These are phyloP conservation scores for Fusarium agapanthi DNA, from an alignment of 2,329 filamentous ascomycete genomes.

Conservation along the genomic window DNA sequence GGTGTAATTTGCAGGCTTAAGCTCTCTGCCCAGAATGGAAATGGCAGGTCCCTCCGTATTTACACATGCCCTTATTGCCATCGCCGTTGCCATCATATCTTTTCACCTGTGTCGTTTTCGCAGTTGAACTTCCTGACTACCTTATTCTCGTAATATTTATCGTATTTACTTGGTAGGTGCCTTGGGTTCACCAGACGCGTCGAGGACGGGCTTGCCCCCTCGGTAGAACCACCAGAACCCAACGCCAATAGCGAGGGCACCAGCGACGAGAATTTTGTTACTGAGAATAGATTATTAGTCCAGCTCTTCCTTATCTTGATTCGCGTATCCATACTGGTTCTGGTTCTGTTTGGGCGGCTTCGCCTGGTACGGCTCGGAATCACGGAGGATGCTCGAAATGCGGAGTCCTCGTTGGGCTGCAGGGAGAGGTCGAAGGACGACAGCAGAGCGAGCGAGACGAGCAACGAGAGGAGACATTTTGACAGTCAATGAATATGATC, in stretches of 20 bases:
- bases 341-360: constrained; percentile 20
- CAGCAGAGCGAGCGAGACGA: constrained; percentile 17
- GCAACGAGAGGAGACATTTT: constrained; percentile 18
- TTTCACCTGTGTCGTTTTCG: neutral
- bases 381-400: constrained; percentile 26
- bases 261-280: constrained; percentile 27
- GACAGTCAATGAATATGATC: neutral
- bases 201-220: constrained; percentile 24
- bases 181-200: constrained; percentile 16
- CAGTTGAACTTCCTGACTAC: neutral
- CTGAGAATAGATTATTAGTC: constrained; percentile 1
- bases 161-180: constrained; percentile 20
- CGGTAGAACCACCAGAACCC: constrained; percentile 32
- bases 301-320: accelerated
- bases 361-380: constrained; percentile 25
- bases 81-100: neutral
- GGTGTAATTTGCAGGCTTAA: neutral
- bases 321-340: constrained; percentile 12
- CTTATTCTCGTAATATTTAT: neutral
- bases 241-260: constrained; percentile 16
- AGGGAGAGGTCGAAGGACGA: constrained; percentile 26
- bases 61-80: neutral
- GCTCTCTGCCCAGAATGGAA: neutral
- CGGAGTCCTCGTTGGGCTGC: constrained; percentile 27
- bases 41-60: neutral